Evolutionary conservation across 2,329 filamentous ascomycete species (phyloP).

Genomic region (Juglanconis oblonga): DNA sequence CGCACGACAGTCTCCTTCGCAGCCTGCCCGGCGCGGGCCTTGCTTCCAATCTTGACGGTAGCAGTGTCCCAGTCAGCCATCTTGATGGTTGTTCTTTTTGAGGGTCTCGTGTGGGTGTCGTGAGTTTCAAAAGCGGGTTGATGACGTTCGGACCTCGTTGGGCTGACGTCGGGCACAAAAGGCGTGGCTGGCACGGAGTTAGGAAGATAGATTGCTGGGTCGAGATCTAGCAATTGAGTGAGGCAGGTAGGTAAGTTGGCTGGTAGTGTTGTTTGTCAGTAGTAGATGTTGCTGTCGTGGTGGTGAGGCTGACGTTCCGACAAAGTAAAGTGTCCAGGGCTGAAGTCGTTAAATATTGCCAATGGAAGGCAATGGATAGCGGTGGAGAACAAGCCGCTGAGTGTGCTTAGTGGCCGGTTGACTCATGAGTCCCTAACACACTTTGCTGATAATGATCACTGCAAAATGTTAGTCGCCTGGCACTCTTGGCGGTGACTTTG

Average conservation of each 20-base stretch:
- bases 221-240: not conserved
- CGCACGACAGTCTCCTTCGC: constrained; percentile 85
- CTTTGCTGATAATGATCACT: not conserved
- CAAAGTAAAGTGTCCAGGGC: not conserved
- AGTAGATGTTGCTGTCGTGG: constrained; percentile 11
- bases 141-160: constrained; percentile 10
- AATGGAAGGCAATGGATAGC: constrained; percentile 30
- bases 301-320: not conserved
- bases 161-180: constrained; percentile 15
- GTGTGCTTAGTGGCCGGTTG: not conserved
- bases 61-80: constrained; percentile 78
- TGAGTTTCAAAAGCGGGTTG: constrained; percentile 14
- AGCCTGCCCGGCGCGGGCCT: constrained; percentile 63
- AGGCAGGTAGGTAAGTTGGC: not conserved
- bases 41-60: constrained; percentile 87
- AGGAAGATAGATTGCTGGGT: not conserved
- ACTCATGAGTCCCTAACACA: not conserved
- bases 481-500: not conserved
- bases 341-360: constrained; percentile 16
- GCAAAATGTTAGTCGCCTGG: not conserved
- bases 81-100: constrained; percentile 44
- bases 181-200: not conserved
- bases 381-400: constrained; percentile 21
- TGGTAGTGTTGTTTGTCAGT: not conserved
- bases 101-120: not conserved